These are phyloP conservation scores for Penicillium daleae DNA, from an alignment of 495 filamentous ascomycete genomes.

Conservation along the genomic window DNA sequence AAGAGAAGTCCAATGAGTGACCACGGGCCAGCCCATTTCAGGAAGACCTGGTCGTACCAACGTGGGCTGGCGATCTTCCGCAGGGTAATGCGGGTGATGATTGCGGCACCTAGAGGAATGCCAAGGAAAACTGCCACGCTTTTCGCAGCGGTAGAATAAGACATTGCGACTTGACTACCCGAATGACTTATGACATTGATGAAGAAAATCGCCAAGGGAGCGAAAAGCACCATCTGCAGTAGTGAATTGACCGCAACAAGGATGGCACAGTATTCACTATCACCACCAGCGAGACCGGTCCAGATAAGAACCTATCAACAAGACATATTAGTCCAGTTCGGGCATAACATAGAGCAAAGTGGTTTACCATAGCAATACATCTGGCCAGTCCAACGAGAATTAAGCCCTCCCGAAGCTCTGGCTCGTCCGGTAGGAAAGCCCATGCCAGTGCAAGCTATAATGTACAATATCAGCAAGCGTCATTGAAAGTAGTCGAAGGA, in stretches of 20 bases:
- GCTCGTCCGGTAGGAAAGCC: constrained; percentile 79
- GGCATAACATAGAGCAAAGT: constrained; percentile 7
- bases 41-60: constrained; percentile 71
- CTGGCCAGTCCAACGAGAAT: constrained; percentile 77
- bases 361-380: constrained; percentile 78
- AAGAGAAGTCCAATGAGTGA: constrained; percentile 84
- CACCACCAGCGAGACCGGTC: constrained; percentile 77
- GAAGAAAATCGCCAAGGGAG: constrained; percentile 78
- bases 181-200: constrained; percentile 64
- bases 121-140: constrained; percentile 87
- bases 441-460: constrained; percentile 65
- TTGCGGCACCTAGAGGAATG: constrained; percentile 81
- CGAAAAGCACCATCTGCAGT: constrained; percentile 85
- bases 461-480: constrained; percentile 8
- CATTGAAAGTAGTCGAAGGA: neutral
- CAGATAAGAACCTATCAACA: constrained; percentile 68
- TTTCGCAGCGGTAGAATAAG: constrained; percentile 73
- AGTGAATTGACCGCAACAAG: constrained; percentile 87
- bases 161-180: constrained; percentile 47
- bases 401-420: constrained; percentile 67
- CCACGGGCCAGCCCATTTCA: constrained; percentile 70
- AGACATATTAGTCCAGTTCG: constrained; percentile 12
- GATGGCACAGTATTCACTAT: constrained; percentile 85
- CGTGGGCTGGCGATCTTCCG: constrained; percentile 54
- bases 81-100: constrained; percentile 70